Conservation (phyloP, 257 asterid species). For the Avicennia marina region DNA sequence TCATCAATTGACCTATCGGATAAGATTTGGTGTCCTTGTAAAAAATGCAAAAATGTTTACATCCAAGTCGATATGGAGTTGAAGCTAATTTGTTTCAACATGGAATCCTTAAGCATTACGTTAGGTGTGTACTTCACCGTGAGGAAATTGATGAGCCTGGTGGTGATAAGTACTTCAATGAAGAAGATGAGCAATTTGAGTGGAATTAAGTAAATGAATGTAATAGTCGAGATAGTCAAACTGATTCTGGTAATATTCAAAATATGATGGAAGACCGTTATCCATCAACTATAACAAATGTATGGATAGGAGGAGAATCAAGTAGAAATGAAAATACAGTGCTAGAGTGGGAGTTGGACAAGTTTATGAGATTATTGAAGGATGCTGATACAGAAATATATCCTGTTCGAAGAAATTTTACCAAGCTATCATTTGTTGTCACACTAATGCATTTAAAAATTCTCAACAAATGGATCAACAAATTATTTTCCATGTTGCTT, state of each 20-base stretch:
- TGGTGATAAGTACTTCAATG: neutral
- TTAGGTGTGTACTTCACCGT: neutral
- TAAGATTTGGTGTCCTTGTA: no score
- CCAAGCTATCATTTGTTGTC: neutral
- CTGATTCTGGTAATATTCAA: neutral
- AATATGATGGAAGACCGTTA: neutral
- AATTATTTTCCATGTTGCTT: neutral
- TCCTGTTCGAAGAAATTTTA: no score
- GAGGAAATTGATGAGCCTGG: neutral
- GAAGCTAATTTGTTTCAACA: neutral
- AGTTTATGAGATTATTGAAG: neutral
- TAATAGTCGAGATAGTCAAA: neutral
- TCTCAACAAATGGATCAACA: neutral
- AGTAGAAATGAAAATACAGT: no score
- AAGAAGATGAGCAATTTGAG: no score
- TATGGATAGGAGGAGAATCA: neutral
- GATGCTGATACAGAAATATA: no score
- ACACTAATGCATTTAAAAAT: no score
- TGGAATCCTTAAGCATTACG: neutral
- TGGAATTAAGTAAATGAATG: neutral
- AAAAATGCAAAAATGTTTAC: no score
- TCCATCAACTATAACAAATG: neutral
- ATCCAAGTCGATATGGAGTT: neutral
- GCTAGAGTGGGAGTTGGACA: neutral
- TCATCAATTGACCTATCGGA: no score